These are phyloP conservation scores for Phytophthora podocarpi DNA, from an alignment of 352 stramenopile species.

Conservation along the genomic window DNA sequence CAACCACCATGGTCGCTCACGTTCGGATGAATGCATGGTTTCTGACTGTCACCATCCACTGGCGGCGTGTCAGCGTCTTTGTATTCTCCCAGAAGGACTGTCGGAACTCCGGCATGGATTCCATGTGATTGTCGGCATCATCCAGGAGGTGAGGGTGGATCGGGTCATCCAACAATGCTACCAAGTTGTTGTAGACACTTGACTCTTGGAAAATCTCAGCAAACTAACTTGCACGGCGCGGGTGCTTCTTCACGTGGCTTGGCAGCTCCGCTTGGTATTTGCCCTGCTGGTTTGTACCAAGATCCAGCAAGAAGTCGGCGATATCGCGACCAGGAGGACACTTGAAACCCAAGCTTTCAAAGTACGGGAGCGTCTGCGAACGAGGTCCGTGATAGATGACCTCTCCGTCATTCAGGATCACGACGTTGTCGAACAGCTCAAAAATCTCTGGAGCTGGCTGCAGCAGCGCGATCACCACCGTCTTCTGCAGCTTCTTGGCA, in stretches of 20 bases:
- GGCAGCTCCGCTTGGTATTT: slow-evolving; percentile 33
- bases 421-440: slow-evolving; percentile 54
- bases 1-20: slow-evolving; percentile 33
- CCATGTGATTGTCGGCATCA: slow-evolving; percentile 23
- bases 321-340: slow-evolving; percentile 38
- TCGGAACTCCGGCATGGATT: slow-evolving; percentile 38
- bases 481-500: slow-evolving; percentile 52
- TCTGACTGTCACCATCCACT: slow-evolving; percentile 54
- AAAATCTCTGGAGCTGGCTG: slow-evolving; percentile 71
- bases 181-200: slow-evolving; percentile 9
- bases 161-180: slow-evolving; percentile 20
- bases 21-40: slow-evolving; percentile 40
- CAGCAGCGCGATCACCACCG: slow-evolving; percentile 75
- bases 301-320: slow-evolving; percentile 45
- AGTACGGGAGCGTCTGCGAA: slow-evolving; percentile 55
- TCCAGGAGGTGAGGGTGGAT: slow-evolving; percentile 11
- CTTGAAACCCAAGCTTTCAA: slow-evolving; percentile 32
- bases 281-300: slow-evolving; percentile 40
- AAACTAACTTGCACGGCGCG: slow-evolving; percentile 33
- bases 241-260: slow-evolving; percentile 6
- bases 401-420: slow-evolving; percentile 54
- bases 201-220: slow-evolving; percentile 32
- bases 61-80: slow-evolving; percentile 35
- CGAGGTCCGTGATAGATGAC: slow-evolving; percentile 46
- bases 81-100: slow-evolving; percentile 41